These are phyloP conservation scores for Zancudomyces culisetae DNA, from an alignment of 371 early-diverging fungal species.

Conservation along the genomic window DNA sequence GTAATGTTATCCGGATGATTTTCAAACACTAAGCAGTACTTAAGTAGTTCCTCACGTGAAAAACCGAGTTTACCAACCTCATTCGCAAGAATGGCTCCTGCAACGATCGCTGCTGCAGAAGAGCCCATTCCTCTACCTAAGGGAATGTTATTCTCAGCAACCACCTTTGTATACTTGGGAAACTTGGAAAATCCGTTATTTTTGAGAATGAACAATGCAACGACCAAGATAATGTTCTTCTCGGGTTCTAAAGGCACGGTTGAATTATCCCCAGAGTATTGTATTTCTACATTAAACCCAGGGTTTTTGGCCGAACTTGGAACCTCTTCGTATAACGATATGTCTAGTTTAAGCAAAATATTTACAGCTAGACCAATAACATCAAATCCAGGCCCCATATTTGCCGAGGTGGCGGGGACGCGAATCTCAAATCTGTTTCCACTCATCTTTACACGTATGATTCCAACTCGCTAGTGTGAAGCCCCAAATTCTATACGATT, in stretches of 20 bases:
- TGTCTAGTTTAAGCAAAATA: slow-evolving; percentile 55
- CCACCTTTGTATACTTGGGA: slow-evolving; percentile 35
- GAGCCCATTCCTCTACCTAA: slow-evolving; percentile 90
- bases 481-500: too few species aligned
- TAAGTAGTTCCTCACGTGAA: slow-evolving; percentile 51
- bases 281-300: slow-evolving; percentile 14
- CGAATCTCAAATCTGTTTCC: slow-evolving; percentile 34
- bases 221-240: slow-evolving; percentile 76
- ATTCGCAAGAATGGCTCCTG: slow-evolving; percentile 73
- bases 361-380: slow-evolving; percentile 78
- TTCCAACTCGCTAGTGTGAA: too few species aligned
- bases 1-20: slow-evolving; percentile 94
- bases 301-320: background rate
- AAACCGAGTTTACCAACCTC: slow-evolving; percentile 45
- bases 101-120: slow-evolving; percentile 88
- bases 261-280: slow-evolving; percentile 61
- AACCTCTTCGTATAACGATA: slow-evolving; percentile 11
- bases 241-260: slow-evolving; percentile 52
- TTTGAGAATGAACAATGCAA: slow-evolving; percentile 64
- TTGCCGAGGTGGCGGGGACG: slow-evolving; percentile 87
- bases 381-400: slow-evolving; percentile 95
- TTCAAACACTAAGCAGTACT: slow-evolving; percentile 74
- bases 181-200: slow-evolving; percentile 36
- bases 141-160: slow-evolving; percentile 78
- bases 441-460: too few species aligned